Conservation (phyloP, 2,329 filamentous ascomycete species). For the Fusarium mundagurra region DNA sequence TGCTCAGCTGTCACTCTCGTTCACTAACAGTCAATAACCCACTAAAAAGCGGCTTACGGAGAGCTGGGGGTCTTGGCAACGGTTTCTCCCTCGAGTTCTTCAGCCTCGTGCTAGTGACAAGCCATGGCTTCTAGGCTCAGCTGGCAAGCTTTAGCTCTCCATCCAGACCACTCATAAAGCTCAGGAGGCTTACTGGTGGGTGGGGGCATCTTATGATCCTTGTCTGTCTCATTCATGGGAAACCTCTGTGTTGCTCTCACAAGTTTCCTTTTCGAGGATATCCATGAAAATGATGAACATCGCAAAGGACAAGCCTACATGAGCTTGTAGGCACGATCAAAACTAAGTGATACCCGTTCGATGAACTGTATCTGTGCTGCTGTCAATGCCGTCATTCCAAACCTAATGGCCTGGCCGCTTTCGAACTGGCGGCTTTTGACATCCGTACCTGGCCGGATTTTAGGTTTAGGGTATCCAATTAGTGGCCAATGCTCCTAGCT, state of each 20-base stretch:
- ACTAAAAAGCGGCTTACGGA: conserved; percentile 5
- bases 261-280: not conserved
- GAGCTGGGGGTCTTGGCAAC: conserved; percentile 33
- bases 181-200: conserved; percentile 19
- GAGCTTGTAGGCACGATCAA: not conserved
- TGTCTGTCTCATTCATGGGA: conserved; percentile 18
- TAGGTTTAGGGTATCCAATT: conserved; percentile 18
- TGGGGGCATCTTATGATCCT: conserved; percentile 10
- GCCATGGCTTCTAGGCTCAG: conserved; percentile 29
- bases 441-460: not conserved
- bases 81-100: conserved; percentile 14
- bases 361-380: conserved; percentile 17
- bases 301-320: not conserved
- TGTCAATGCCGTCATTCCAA: not conserved
- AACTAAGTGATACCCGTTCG: not conserved
- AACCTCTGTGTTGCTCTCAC: not conserved
- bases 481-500: conserved; percentile 5
- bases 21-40: not conserved
- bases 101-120: conserved; percentile 37
- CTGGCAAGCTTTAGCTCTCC: conserved; percentile 29
- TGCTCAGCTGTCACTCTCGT: conserved; percentile 18
- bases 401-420: not conserved
- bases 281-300: not conserved
- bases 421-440: not conserved
- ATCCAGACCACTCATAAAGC: conserved; percentile 27